Conservation (phyloP, 148 eudicot genomes). For the Pharnaceum exiguum region DNA sequence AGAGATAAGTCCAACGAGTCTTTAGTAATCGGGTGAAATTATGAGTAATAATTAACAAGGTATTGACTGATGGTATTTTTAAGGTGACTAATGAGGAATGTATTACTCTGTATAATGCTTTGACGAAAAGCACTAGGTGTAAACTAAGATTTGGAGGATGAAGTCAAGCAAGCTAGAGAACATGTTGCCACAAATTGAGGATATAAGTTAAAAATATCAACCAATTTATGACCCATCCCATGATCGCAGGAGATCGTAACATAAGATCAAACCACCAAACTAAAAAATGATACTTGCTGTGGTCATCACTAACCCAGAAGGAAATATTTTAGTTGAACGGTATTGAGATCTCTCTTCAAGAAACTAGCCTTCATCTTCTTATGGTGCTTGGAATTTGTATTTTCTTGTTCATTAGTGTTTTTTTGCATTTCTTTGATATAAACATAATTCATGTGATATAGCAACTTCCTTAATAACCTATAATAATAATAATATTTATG, state of each 20-base stretch:
- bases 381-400: not conserved
- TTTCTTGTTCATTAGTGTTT: not conserved
- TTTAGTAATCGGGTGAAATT: too few relatives aligned
- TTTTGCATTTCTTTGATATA: too few relatives aligned
- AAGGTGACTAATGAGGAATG: too few relatives aligned
- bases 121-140: too few relatives aligned
- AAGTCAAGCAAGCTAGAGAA: conserved; percentile 1
- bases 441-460: too few relatives aligned
- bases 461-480: too few relatives aligned
- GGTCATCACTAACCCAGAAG: conserved; percentile 19
- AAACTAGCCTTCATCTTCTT: not conserved
- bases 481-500: too few relatives aligned
- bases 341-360: not conserved
- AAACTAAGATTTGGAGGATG: too few relatives aligned
- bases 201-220: not conserved
- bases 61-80: too few relatives aligned
- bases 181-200: not conserved
- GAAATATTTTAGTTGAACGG: conserved; percentile 27
- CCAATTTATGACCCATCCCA: not conserved
- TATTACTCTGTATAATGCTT: too few relatives aligned
- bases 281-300: conserved; percentile 21
- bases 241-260: not conserved
- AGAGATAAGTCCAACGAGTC: too few relatives aligned
- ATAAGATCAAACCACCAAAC: not conserved
- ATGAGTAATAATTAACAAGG: too few relatives aligned